Evolutionary conservation across 2,329 filamentous ascomycete genomes (phyloP), one percentile per base, ranked within the genome.

Genomic region (Metarhizium robertsii): DNA sequence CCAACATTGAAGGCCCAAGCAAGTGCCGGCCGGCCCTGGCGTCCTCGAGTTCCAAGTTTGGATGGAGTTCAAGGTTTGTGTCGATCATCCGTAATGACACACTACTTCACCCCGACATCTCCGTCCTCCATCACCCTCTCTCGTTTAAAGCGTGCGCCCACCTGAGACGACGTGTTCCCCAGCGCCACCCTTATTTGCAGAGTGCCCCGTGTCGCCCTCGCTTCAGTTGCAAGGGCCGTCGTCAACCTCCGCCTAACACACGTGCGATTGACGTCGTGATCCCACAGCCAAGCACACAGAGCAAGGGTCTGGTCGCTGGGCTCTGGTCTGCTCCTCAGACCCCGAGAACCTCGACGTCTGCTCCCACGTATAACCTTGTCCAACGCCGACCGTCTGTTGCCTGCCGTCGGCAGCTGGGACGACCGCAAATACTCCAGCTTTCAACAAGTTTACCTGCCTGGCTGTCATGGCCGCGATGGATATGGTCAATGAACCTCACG

Each of bases 401-500:
- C 25, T 30, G 20, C 8, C 8, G 13, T n/a, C 25, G 45, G 45
- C 18, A 29, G 25, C 45, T 30, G 8, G 16, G 20, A 4, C 45
- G 11, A 48, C 45, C 6, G 25, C 13, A 30, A 29, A 2, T 1
- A 20, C 7, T 13, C 45, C 20, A 8, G n/a, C 20, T 30, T 46
- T 32, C 29, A 10, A 43, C 18, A 6, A 11, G 30, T 18, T 53
- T 36, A 20, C 32, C 49, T 7, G 43, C 32, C 14, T 36, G 29
- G 16, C 34, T 49, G 46, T 46, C 18, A 58, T 58, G 56, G 40
- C 54, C 16, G 52, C 49, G 29, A 49, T 55, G 30, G 57, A 58
- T 40, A 52, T 52, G 49, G 25, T 48, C 32, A 56, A 53, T 38
- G 57, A 58, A 18, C 36, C 55, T 40, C 52, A 53, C 20, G 57